A percentile compares a stretch with the other conserved stretches of the same genome.
Evolutionary conservation across 352 stramenopile species (phyloP).

Genomic region (Globisporangium heterothallicum): DNA sequence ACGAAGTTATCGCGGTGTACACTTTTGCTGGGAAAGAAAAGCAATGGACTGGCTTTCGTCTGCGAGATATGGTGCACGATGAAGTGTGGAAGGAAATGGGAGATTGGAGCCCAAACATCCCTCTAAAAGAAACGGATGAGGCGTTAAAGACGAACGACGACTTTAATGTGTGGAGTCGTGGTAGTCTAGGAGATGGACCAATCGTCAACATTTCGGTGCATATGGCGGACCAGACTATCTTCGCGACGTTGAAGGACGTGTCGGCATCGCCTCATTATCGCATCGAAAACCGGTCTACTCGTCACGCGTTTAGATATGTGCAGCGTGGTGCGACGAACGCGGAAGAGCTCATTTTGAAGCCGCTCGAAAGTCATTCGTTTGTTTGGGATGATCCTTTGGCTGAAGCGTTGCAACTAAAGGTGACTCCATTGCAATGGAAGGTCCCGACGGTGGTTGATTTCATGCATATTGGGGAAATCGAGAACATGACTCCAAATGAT

Average conservation of each 20-base stretch:
- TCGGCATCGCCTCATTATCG: constrained; percentile 64
- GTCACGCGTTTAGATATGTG: constrained; percentile 65
- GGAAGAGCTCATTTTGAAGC: constrained; percentile 64
- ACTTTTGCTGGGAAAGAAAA: constrained; percentile 64
- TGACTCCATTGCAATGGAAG: constrained; percentile 59
- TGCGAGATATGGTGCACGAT: constrained; percentile 57
- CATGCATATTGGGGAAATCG: constrained; percentile 61
- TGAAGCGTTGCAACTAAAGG: constrained; percentile 41
- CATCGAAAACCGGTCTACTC: constrained; percentile 83
- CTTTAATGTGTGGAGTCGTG: constrained; percentile 63
- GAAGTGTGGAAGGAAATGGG: constrained; percentile 32
- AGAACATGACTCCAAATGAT: constrained; percentile 42
- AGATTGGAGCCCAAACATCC: constrained; percentile 55
- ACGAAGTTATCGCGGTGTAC: constrained; percentile 63
- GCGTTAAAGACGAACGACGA: constrained; percentile 32
- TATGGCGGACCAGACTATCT: constrained; percentile 63
- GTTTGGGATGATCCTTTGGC: constrained; percentile 74
- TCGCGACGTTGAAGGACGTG: constrained; percentile 60
- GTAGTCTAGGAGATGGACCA: constrained; percentile 61
- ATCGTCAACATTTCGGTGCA: constrained; percentile 62
- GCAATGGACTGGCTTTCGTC: constrained; percentile 51
- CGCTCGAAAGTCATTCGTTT: constrained; percentile 71
- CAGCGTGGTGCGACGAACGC: constrained; percentile 50
- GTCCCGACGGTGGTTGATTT: constrained; percentile 72
- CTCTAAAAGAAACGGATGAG: constrained; percentile 29